Percentiles rank a stretch among this genome's conserved stretches.
Conservation (phyloP, 768 basidiomycete genomes). For the Pholiota molesta region DNA sequence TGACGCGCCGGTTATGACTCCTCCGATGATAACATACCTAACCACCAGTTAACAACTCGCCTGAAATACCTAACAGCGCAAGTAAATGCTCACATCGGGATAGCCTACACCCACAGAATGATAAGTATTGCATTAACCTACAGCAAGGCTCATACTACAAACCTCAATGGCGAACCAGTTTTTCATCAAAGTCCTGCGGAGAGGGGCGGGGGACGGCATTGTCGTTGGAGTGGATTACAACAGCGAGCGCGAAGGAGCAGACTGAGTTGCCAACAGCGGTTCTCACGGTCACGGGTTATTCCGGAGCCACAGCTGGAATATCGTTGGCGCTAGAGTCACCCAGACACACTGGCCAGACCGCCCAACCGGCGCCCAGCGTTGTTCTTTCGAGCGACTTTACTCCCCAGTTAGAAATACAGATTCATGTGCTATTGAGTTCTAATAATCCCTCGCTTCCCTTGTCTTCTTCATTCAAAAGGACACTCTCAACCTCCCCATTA, state of each 20-base stretch:
- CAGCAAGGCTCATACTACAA: slow-evolving; percentile 21
- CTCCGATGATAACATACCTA: slow-evolving; percentile 55
- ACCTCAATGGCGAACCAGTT: slow-evolving; percentile 81
- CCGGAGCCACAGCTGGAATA: slow-evolving; percentile 25
- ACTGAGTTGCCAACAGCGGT: slow-evolving; percentile 16
- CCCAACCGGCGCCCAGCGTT: background rate
- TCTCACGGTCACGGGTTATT: slow-evolving; percentile 39
- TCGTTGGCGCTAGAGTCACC: slow-evolving; percentile 2
- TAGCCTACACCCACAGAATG: slow-evolving; percentile 36
- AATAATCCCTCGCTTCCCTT: too few species aligned
- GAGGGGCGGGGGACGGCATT: slow-evolving; percentile 25
- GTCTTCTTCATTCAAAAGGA: background rate
- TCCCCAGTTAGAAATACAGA: too few species aligned
- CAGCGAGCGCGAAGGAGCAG: background rate
- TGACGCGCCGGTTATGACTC: slow-evolving; percentile 55
- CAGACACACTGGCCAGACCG: slow-evolving; percentile 7
- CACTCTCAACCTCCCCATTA: background rate
- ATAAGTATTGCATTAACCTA: slow-evolving; percentile 4
- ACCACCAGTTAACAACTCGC: slow-evolving; percentile 7
- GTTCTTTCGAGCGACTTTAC: too few species aligned
- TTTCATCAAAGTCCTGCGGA: slow-evolving; percentile 52
- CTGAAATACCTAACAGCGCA: background rate
- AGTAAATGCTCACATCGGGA: slow-evolving; percentile 48
- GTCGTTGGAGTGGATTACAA: slow-evolving; percentile 19
- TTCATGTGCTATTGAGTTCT: too few species aligned